These are phyloP conservation scores for Aspergillus eucalypticola DNA, from an alignment of 2,329 filamentous ascomycete species.

Conservation along the genomic window DNA sequence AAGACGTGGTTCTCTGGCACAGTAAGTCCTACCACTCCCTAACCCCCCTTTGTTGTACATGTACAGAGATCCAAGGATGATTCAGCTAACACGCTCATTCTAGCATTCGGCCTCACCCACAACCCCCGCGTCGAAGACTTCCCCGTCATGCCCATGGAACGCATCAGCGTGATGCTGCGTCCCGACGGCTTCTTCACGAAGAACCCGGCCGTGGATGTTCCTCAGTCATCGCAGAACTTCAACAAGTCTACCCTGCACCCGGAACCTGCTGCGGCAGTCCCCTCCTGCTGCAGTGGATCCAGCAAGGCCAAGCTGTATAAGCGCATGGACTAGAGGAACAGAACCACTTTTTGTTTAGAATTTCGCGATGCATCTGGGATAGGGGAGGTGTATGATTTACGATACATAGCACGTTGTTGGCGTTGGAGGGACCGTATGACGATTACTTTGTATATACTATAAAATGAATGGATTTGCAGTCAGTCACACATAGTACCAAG, in stretches of 20 bases:
- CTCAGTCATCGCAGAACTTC: conserved; percentile 43
- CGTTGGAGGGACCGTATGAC: background rate
- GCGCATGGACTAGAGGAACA: conserved; percentile 2
- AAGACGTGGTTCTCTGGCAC: conserved; percentile 44
- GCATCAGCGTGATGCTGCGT: conserved; percentile 49
- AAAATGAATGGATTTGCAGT: background rate
- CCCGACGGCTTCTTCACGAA: conserved; percentile 56
- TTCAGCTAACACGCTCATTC: background rate
- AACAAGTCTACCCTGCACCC: conserved; percentile 44
- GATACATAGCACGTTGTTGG: background rate
- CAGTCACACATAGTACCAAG: no score
- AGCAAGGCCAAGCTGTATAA: conserved; percentile 35
- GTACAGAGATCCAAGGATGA: background rate
- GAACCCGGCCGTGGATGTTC: conserved; percentile 53
- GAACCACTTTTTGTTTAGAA: background rate
- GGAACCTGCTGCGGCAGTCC: conserved; percentile 18
- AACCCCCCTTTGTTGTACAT: no score
- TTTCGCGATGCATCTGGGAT: background rate
- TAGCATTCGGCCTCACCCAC: conserved; percentile 60
- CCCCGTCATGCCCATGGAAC: conserved; percentile 67
- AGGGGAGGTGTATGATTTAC: conserved; percentile 1
- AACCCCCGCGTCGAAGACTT: conserved; percentile 67
- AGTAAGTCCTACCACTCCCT: conserved; percentile 31
- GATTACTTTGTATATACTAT: background rate
- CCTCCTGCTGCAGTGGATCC: conserved; percentile 23